phyloP scores from a whole-genome alignment of 345 rosid species.

The Camelina sativa region DNA sequence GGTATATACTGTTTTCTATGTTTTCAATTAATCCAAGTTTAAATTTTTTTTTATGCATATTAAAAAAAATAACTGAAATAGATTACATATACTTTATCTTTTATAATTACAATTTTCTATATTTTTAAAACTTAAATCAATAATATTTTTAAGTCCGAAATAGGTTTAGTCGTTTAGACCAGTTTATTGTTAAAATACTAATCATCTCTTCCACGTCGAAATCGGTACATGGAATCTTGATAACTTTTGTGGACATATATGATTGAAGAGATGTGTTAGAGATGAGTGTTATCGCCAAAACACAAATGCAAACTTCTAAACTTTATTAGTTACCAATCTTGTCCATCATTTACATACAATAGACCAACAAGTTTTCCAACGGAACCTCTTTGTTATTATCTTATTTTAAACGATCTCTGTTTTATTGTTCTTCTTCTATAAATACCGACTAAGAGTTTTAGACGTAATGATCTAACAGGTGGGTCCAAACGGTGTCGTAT shows the following conservation, averaged over 20 bases:
- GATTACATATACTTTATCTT: too few relatives aligned
- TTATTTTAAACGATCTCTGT: slow-evolving; percentile 32
- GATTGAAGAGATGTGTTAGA: slow-evolving; percentile 45
- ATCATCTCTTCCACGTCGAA: slow-evolving; percentile 32
- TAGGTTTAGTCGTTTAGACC: not conserved
- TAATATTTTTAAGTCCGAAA: not conserved
- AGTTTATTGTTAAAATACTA: slow-evolving; percentile 22
- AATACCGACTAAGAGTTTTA: slow-evolving; percentile 39
- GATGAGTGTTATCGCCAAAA: slow-evolving; percentile 40
- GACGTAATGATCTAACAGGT: slow-evolving; percentile 38
- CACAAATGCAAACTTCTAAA: slow-evolving; percentile 40
- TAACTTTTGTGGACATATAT: slow-evolving; percentile 36
- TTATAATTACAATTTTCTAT: too few relatives aligned
- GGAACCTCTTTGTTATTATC: slow-evolving; percentile 34
- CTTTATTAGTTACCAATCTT: slow-evolving; percentile 47
- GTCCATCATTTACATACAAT: slow-evolving; percentile 37
- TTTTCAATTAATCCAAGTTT: too few relatives aligned
- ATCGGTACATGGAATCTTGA: slow-evolving; percentile 36
- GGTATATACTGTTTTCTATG: not conserved
- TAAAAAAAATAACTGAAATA: too few relatives aligned
- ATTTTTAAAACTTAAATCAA: too few relatives aligned
- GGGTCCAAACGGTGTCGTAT: slow-evolving; percentile 39
- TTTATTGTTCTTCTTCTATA: slow-evolving; percentile 32
- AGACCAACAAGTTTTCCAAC: slow-evolving; percentile 30
- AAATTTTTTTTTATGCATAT: too few relatives aligned